phyloP scores from a whole-genome alignment of 1,284 basidiomycete species.

The Erythrobasidium hasegawianum region DNA sequence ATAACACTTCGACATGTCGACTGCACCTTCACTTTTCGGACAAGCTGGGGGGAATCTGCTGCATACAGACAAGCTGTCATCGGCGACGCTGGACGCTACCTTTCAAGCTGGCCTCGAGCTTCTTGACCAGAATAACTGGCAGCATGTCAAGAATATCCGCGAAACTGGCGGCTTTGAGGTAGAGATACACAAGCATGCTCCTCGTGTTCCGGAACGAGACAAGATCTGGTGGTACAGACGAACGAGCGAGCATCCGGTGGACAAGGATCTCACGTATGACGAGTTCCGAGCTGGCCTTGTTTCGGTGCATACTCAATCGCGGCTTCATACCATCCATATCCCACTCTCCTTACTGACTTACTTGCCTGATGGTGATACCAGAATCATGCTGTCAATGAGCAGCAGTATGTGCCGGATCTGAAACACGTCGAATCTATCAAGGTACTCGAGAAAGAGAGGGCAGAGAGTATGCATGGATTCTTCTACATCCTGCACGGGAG shows the following conservation, averaged over 20 bases:
- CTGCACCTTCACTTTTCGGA: constrained; percentile 10
- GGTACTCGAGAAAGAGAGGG: constrained; percentile 13
- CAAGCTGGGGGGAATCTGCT: constrained; percentile 25
- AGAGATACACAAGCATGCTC: constrained; percentile 3
- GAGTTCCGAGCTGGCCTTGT: constrained; percentile 30
- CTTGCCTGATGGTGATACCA: background rate
- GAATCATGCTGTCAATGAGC: constrained; percentile 29
- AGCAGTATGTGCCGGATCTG: constrained; percentile 28
- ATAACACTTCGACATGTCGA: background rate
- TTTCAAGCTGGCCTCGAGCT: constrained; percentile 14
- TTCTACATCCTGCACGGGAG: background rate
- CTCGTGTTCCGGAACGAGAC: background rate
- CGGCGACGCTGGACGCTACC: constrained; percentile 14
- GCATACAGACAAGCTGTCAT: constrained; percentile 28
- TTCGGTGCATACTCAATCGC: background rate
- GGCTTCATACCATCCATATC: no score
- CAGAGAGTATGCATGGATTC: constrained; percentile 1
- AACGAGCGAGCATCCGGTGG: constrained; percentile 15
- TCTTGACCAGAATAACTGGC: constrained; percentile 16
- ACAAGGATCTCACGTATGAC: constrained; percentile 24
- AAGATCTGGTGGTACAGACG: constrained; percentile 26
- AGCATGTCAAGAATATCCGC: constrained; percentile 17
- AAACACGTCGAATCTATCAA: constrained; percentile 16
- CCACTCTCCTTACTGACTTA: no score
- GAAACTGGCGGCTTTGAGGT: constrained; percentile 8